Conservation (phyloP, 257 asterid genomes). For the Solanum paucissectum region DNA sequence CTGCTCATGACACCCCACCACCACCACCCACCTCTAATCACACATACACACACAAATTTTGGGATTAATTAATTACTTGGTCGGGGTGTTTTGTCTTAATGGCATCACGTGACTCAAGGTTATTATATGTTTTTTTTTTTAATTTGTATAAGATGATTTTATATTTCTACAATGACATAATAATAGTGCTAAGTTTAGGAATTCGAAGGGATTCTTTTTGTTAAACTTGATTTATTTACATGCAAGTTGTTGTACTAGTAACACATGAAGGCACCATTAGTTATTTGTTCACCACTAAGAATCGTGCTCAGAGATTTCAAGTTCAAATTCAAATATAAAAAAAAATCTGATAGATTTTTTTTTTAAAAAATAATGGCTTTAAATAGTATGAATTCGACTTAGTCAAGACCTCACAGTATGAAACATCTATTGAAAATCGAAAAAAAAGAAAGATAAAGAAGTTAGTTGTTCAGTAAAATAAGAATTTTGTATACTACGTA, state of each 20-base stretch:
- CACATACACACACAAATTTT: conserved; percentile 9
- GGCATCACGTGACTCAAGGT: conserved; percentile 63
- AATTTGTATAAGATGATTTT: conserved; percentile 12
- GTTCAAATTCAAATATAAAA: not conserved
- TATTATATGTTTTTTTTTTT: not conserved
- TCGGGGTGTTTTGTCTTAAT: conserved; percentile 95
- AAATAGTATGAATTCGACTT: not conserved
- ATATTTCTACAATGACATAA: not conserved
- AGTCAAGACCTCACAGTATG: not conserved
- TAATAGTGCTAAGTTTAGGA: not conserved
- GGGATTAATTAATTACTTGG: conserved; percentile 59
- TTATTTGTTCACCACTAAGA: not conserved
- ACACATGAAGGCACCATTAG: not conserved
- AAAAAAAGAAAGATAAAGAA: no score
- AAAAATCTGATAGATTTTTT: not conserved
- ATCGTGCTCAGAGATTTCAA: not conserved
- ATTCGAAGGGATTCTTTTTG: not conserved
- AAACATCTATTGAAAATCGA: not conserved
- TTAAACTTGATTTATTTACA: not conserved
- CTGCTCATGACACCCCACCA: not conserved
- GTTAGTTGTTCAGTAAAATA: not conserved
- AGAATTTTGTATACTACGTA: not conserved
- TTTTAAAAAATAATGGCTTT: not conserved
- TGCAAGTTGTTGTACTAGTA: not conserved
- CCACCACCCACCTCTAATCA: not conserved